These are phyloP conservation scores for Xylariaceae sp. DNA, from an alignment of 2,329 filamentous ascomycete species.

Conservation along the genomic window DNA sequence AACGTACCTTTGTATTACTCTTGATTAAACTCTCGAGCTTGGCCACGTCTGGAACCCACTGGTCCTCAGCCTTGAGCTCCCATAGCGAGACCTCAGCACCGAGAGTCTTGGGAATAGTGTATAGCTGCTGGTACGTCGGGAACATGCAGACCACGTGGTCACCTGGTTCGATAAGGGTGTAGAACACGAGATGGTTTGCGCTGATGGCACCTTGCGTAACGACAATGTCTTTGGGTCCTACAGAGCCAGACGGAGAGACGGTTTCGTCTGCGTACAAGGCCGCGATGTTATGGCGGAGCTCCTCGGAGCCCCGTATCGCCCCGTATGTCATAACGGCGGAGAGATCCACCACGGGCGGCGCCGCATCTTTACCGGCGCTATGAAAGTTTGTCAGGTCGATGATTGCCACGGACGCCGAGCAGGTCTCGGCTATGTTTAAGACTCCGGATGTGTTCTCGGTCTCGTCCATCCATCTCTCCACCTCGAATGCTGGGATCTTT, in stretches of 20 bases:
- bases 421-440: conserved; percentile 76
- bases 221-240: conserved; percentile 57
- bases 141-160: conserved; percentile 86
- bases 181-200: conserved; percentile 79
- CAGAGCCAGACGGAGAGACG: too few relatives aligned
- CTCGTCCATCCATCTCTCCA: conserved; percentile 68
- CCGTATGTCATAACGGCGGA: conserved; percentile 67
- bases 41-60: conserved; percentile 63
- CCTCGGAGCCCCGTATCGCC: conserved; percentile 63
- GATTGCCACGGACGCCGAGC: conserved; percentile 69
- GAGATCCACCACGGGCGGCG: conserved; percentile 41
- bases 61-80: conserved; percentile 61
- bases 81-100: conserved; percentile 76
- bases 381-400: conserved; percentile 60
- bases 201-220: conserved; percentile 77
- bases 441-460: conserved; percentile 54
- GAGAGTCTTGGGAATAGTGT: conserved; percentile 67
- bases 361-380: conserved; percentile 43
- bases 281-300: conserved; percentile 61
- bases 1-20: conserved; percentile 67
- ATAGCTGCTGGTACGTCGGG: conserved; percentile 83
- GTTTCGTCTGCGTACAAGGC: conserved; percentile 58
- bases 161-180: conserved; percentile 64
- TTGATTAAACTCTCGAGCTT: conserved; percentile 63
- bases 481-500: conserved; percentile 59